Conservation (phyloP, 176 grass and related monocot species). For the Phyllostachys edulis region DNA sequence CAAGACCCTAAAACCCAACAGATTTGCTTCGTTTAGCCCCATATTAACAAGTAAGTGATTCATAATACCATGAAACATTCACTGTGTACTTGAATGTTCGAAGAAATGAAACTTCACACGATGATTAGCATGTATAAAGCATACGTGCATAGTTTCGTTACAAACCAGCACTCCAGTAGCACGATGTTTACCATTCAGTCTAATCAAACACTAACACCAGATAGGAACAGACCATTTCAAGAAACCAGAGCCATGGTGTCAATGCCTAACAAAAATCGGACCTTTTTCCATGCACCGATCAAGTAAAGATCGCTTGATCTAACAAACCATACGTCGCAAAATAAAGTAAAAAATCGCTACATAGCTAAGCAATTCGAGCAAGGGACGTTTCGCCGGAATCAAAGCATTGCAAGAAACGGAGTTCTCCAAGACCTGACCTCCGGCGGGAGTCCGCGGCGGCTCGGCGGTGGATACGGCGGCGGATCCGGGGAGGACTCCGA, state of each 20-base stretch:
- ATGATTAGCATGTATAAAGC: neutral
- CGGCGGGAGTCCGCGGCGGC: no score
- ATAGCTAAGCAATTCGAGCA: neutral
- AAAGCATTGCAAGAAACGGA: no score
- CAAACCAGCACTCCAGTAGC: neutral
- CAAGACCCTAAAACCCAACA: neutral
- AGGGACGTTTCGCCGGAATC: no score
- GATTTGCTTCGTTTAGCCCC: neutral
- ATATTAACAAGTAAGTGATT: neutral
- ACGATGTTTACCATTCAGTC: neutral
- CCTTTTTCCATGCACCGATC: neutral
- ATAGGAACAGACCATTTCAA: neutral
- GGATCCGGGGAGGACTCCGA: no score
- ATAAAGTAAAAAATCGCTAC: neutral
- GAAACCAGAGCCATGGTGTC: neutral
- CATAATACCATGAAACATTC: neutral
- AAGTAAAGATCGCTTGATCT: neutral
- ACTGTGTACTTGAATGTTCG: neutral
- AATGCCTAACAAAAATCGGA: neutral
- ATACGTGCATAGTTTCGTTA: neutral
- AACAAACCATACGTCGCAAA: neutral
- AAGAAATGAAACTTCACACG: neutral
- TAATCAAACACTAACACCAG: slow-evolving; percentile 5
- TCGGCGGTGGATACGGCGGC: no score
- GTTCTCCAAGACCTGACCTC: no score